phyloP scores from a whole-genome alignment of 129 eudicot species.

The Sambucus nigra region DNA sequence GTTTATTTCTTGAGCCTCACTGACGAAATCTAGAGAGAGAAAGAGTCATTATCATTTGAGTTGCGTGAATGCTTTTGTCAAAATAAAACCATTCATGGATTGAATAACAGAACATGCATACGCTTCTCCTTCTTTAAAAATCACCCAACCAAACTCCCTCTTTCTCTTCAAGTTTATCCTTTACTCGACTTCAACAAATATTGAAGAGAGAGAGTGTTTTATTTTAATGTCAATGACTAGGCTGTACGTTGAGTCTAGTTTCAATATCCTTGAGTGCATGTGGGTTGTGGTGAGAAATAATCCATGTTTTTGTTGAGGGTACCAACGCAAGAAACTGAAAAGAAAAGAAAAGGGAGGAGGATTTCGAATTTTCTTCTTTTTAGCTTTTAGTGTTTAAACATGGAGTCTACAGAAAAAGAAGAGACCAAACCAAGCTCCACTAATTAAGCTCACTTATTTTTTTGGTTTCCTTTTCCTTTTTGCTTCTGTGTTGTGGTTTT shows the following conservation, averaged over 20 bases:
- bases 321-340: background rate
- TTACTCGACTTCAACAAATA: background rate
- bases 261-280: background rate
- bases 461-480: background rate
- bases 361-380: constrained; percentile 6
- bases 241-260: background rate
- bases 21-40: background rate
- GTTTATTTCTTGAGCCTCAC: background rate
- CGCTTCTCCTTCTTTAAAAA: constrained; percentile 13
- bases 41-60: background rate
- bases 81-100: background rate
- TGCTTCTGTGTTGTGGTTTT: constrained; percentile 2
- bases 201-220: background rate
- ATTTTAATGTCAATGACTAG: background rate
- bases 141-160: constrained; percentile 7
- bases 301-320: constrained; percentile 1
- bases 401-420: constrained; percentile 46
- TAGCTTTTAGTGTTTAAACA: constrained; percentile 8
- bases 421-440: constrained; percentile 1
- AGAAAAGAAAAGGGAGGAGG: background rate
- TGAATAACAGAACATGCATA: background rate
- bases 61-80: background rate
- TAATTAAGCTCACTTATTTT: background rate
- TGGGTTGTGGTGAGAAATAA: background rate
- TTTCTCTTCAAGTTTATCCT: background rate